Percentiles rank a stretch among this genome's conserved stretches.
Conservation (phyloP, 352 stramenopile species). For the Phytophthora cactorum region DNA sequence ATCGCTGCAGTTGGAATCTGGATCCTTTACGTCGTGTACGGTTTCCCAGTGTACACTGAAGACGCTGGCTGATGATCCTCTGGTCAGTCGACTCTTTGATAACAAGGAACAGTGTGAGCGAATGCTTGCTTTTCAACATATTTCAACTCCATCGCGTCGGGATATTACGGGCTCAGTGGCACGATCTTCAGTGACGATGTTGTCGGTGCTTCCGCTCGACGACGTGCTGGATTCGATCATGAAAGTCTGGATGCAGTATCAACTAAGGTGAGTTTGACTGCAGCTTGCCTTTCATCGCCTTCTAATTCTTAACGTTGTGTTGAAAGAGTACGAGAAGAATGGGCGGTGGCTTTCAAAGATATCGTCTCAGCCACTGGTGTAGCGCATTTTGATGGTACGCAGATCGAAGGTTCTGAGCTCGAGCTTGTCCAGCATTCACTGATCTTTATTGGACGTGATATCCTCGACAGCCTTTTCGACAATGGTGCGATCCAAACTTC, state of each 20-base stretch:
- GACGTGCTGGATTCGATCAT: conserved; percentile 77
- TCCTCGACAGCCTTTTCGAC: conserved; percentile 51
- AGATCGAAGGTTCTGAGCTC: not conserved
- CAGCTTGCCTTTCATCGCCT: not conserved
- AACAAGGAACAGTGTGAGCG: conserved; percentile 55
- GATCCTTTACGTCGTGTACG: conserved; percentile 49
- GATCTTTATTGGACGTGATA: not conserved
- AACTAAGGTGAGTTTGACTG: conserved; percentile 45
- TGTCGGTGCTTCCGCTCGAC: conserved; percentile 60
- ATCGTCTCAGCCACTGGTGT: conserved; percentile 69
- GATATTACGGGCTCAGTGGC: conserved; percentile 10
- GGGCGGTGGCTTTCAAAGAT: conserved; percentile 64
- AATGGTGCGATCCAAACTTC: conserved; percentile 63
- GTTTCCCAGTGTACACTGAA: conserved; percentile 48
- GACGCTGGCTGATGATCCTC: conserved; percentile 50
- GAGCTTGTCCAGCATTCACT: not conserved
- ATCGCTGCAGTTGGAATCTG: conserved; percentile 49
- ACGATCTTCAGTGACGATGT: conserved; percentile 9
- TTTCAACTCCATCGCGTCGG: conserved; percentile 17
- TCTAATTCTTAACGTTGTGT: not conserved
- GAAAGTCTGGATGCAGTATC: conserved; percentile 73
- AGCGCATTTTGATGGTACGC: conserved; percentile 61
- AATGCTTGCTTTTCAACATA: conserved; percentile 40
- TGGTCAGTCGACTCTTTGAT: conserved; percentile 55
- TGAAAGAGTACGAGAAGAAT: conserved; percentile 61